A percentile compares a stretch with the other conserved stretches of the same genome.
phyloP scores from a whole-genome alignment of 2,329 filamentous ascomycete genomes.

The Aspergillus cejpii region DNA sequence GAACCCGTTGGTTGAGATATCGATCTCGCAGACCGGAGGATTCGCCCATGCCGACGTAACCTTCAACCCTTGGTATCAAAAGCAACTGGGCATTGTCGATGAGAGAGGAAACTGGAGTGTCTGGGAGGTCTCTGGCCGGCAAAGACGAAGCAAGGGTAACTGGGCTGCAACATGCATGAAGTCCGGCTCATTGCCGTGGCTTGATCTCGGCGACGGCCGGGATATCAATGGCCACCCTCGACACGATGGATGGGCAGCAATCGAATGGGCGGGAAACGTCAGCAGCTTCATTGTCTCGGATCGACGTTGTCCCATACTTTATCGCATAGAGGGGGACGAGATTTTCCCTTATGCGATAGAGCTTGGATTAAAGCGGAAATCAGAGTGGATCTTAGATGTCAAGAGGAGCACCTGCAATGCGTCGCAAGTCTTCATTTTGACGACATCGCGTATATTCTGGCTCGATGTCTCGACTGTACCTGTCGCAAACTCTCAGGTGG shows the following conservation, averaged over 20 bases:
- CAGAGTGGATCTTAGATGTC: conserved; percentile 52
- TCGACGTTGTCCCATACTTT: conserved; percentile 39
- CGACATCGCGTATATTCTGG: conserved; percentile 46
- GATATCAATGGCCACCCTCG: conserved; percentile 11
- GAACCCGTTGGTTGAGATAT: conserved; percentile 43
- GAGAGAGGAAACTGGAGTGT: conserved; percentile 50
- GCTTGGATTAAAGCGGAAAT: conserved; percentile 30
- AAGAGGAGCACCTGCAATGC: conserved; percentile 38
- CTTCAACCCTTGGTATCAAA: conserved; percentile 55
- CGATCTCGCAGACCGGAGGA: conserved; percentile 40
- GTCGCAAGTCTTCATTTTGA: conserved; percentile 48
- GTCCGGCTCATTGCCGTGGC: conserved; percentile 28
- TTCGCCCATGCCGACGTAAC: conserved; percentile 48
- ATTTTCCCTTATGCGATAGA: conserved; percentile 29
- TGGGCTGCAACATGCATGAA: conserved; percentile 25
- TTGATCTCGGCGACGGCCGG: conserved; percentile 13
- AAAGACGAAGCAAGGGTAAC: conserved; percentile 23
- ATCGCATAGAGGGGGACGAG: conserved; percentile 24
- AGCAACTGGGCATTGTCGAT: conserved; percentile 53
- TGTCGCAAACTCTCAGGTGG: conserved; percentile 15
- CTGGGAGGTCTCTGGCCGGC: conserved; percentile 38
- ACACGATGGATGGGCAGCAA: conserved; percentile 42
- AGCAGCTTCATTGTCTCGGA: conserved; percentile 48
- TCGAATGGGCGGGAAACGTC: conserved; percentile 37
- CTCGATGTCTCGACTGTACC: conserved; percentile 35